phyloP scores from a whole-genome alignment of 331 rosid genomes.

The Cydonia oblonga region DNA sequence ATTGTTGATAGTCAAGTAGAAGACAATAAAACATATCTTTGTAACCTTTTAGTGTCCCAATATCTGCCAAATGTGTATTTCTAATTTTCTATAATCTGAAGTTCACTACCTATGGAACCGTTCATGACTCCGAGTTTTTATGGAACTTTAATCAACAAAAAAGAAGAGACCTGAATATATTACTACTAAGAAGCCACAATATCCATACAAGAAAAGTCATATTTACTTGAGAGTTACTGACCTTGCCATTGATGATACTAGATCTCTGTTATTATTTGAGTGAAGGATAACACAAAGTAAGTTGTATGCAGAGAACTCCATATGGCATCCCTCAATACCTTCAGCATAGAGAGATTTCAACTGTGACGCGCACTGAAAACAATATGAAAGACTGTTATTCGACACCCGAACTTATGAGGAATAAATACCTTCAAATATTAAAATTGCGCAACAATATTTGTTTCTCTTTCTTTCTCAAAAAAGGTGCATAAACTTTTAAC shows the following conservation, averaged over 20 bases:
- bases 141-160: not conserved
- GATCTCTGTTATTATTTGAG: conserved; percentile 83
- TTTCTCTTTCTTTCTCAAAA: not conserved
- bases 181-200: not conserved
- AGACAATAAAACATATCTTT: not conserved
- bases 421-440: not conserved
- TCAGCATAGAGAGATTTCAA: conserved; percentile 69
- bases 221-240: conserved; percentile 13
- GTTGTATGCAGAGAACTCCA: conserved; percentile 98
- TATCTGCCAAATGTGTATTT: not conserved
- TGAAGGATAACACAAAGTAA: conserved; percentile 85
- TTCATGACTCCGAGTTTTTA: not conserved
- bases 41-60: not conserved
- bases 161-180: not conserved
- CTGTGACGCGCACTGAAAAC: conserved; percentile 86
- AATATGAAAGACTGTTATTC: conserved; percentile 21
- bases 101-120: not conserved
- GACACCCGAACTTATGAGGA: not conserved
- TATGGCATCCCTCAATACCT: conserved; percentile 73
- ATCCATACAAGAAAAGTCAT: not conserved
- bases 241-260: conserved; percentile 80
- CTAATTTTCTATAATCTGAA: not conserved
- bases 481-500: not conserved
- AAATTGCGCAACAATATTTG: not conserved
- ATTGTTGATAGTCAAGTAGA: not conserved